Evolutionary conservation across 305 asterid genomes (phyloP), one percentile per base, ranked within the genome.

Genomic region (Fraxinus sp.): DNA sequence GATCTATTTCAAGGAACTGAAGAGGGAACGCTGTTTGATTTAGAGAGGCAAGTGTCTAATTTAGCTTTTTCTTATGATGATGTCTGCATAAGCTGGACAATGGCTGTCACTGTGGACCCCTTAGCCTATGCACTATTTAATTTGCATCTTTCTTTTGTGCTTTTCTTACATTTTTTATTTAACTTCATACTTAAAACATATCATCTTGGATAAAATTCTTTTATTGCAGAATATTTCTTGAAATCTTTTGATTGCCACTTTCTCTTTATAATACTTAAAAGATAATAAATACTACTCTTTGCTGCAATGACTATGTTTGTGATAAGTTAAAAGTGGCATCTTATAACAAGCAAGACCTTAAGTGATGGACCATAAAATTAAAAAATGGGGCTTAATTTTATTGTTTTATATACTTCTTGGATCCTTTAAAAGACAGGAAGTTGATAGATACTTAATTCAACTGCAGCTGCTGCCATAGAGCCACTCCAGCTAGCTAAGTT

Each of bases 1-100:
- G 96, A 95, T 82, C 91, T 96, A 57, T 96, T 96, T 91, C 99
- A 96, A 85, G 99, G 99, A 91, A 92, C 99, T 39, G 98, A 90
- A 80, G 99, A 96, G 83, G 99, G 99, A 82, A 87, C 92, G 2
- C 87, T 96, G 75, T 93, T 96, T 85, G 98, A 96, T 89, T 85
- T 96, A 86, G 99, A 96, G 91, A 96, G 98, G 98, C 83, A 77
- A 87, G 90, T 88, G 64, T 46, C 39, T 28, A 43, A 5, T 76
- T 77, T 80, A 59, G 66, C 59, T 83, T 72, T 1, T 22, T 77
- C 71, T 37, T 32, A 74, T 57, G 28, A n/a, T 9, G 30, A 72
- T 4, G 16, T 59, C 20, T 59, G 5, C 20, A 13, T 35, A 9
- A 41, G 28, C 71, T 78, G 43, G 78, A 66, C 36, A 66, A 26